Conservation (phyloP, 2,329 filamentous ascomycete genomes). For the Aspergillus fructus region DNA sequence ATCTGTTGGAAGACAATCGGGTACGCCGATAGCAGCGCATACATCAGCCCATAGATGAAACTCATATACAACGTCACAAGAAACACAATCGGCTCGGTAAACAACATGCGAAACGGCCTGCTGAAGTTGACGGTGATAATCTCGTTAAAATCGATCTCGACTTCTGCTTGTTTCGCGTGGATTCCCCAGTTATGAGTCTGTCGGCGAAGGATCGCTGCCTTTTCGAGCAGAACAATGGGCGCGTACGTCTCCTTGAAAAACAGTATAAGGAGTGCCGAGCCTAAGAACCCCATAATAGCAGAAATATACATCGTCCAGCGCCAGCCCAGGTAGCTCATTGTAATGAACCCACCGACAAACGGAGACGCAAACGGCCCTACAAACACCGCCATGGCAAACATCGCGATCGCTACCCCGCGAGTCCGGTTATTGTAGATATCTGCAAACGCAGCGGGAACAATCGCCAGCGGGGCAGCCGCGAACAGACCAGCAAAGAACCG, state of each 20-base stretch:
- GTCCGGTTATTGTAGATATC: too few species aligned
- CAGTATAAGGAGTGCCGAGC: not conserved
- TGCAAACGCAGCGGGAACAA: too few species aligned
- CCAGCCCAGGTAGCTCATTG: conserved; percentile 6
- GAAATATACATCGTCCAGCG: conserved; percentile 8
- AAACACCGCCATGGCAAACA: too few species aligned
- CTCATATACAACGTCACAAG: not conserved
- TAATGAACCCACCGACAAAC: conserved; percentile 5
- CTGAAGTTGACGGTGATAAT: conserved; percentile 1
- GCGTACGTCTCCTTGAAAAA: conserved; percentile 6
- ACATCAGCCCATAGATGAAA: conserved; percentile 6
- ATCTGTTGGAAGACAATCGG: conserved; percentile 1
- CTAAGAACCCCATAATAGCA: conserved; percentile 1
- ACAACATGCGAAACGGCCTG: conserved; percentile 4
- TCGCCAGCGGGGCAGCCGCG: too few species aligned
- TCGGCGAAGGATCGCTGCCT: conserved; percentile 1
- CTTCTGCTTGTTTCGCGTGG: conserved; percentile 6
- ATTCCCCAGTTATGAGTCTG: conserved; percentile 5
- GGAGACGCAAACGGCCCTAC: not conserved
- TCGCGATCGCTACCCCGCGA: too few species aligned
- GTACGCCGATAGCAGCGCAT: not conserved
- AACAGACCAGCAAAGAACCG: conserved; percentile 4
- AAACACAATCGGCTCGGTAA: conserved; percentile 5
- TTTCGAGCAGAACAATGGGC: not conserved
- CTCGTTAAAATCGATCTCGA: not conserved